A percentile compares a stretch with the other conserved stretches of the same genome.
Evolutionary conservation across 2,329 filamentous ascomycete genomes (phyloP).

Genomic region (Trichothecium roseum): DNA sequence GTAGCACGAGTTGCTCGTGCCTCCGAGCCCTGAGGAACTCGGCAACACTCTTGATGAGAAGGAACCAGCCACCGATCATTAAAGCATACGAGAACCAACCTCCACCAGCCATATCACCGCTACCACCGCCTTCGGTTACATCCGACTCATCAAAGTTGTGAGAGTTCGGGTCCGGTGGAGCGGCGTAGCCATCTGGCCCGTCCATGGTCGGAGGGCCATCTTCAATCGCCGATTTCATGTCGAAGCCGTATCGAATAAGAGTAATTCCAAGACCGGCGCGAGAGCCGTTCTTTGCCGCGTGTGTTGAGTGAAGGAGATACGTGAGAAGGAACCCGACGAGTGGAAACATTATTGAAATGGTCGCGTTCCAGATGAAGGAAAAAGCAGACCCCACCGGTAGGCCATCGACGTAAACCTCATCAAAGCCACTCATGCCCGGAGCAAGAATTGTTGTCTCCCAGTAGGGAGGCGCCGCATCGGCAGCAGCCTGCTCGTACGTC

Average conservation of each 20-base stretch:
- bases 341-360: constrained; percentile 97
- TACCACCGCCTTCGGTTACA: constrained; percentile 41
- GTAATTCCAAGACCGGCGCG: constrained; percentile 90
- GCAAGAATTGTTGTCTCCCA: constrained; percentile 98
- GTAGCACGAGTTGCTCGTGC: constrained; percentile 86
- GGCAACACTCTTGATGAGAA: constrained; percentile 84
- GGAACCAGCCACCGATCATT: constrained; percentile 98
- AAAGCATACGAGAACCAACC: constrained; percentile 88
- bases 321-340: constrained; percentile 95
- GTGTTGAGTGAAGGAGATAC: constrained; percentile 94
- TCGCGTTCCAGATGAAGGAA: constrained; percentile 82
- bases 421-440: constrained; percentile 76
- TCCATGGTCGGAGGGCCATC: constrained; percentile 32
- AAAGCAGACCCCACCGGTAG: constrained; percentile 85
- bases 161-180: constrained; percentile 77
- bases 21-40: constrained; percentile 81
- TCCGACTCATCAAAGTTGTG: constrained; percentile 75
- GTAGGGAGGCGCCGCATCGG: constrained; percentile 91
- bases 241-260: constrained; percentile 92
- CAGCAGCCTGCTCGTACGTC: constrained; percentile 97
- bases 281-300: constrained; percentile 95
- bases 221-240: constrained; percentile 63
- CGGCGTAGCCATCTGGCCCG: constrained; percentile 48
- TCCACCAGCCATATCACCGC: constrained; percentile 54
- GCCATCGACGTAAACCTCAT: constrained; percentile 95